A percentile compares a stretch with the other conserved stretches of the same genome.
Conservation (phyloP, 2,329 filamentous ascomycete species). For the Helotiales sp. region DNA sequence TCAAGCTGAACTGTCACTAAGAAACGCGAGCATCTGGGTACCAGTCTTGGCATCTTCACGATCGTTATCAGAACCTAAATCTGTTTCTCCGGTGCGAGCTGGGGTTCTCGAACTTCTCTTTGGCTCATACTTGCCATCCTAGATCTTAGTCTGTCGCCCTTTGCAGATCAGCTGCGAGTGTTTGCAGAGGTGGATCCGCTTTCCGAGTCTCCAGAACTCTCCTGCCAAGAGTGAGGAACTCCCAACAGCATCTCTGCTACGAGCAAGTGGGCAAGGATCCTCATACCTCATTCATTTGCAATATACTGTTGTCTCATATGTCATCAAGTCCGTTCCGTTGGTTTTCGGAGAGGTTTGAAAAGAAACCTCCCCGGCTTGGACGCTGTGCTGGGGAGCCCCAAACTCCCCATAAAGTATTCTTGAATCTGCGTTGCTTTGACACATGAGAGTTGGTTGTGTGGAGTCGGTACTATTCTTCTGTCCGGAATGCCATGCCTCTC, state of each 20-base stretch:
- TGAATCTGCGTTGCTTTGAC: not conserved
- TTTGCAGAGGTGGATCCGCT: not conserved
- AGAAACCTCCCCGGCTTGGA: not conserved
- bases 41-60: slow-evolving; percentile 10
- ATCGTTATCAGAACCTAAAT: not conserved
- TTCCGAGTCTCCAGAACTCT: not conserved
- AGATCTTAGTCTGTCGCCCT: not conserved
- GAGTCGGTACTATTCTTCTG: not conserved
- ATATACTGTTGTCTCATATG: not conserved
- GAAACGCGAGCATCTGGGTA: not conserved
- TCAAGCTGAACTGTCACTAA: slow-evolving; percentile 8
- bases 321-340: slow-evolving; percentile 9
- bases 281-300: not conserved
- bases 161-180: not conserved
- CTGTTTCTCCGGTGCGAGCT: not conserved
- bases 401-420: slow-evolving; percentile 7
- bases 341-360: too few species aligned
- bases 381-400: not conserved
- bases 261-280: slow-evolving; percentile 1
- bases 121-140: not conserved
- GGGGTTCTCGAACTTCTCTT: not conserved
- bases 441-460: not conserved
- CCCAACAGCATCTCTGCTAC: not conserved
- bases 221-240: slow-evolving; percentile 1
- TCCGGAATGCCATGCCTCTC: not conserved